Percentiles rank a stretch among this genome's conserved stretches.
Conservation (phyloP, 306 rosid species). For the Sesbania bispinosa region DNA sequence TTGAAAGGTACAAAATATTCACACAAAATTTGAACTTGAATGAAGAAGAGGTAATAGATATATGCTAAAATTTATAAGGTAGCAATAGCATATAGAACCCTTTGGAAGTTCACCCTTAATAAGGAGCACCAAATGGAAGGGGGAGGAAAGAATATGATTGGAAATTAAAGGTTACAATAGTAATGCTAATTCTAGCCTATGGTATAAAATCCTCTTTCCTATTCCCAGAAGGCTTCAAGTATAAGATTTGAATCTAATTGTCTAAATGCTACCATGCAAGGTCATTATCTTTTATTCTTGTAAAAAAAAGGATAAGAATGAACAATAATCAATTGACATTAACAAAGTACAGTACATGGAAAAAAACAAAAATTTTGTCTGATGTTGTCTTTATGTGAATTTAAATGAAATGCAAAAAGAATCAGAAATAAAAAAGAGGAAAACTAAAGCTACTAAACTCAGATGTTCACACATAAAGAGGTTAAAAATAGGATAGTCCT, state of each 20-base stretch:
- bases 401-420: conserved; percentile 31
- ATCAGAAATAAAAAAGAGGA: neutral
- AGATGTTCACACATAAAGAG: neutral
- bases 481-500: no score
- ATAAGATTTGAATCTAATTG: conserved; percentile 46
- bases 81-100: conserved; percentile 10
- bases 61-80: conserved; percentile 18
- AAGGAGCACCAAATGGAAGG: neutral
- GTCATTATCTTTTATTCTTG: conserved; percentile 24
- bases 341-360: conserved; percentile 40
- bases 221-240: conserved; percentile 38
- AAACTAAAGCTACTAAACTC: conserved; percentile 11
- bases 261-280: conserved; percentile 32
- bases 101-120: neutral
- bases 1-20: conserved; percentile 26
- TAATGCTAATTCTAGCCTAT: conserved; percentile 23
- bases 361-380: conserved; percentile 34
- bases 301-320: conserved; percentile 37
- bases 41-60: neutral
- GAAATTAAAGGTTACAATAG: conserved; percentile 24
- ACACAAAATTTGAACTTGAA: neutral
- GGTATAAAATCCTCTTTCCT: conserved; percentile 33
- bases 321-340: conserved; percentile 38
- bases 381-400: conserved; percentile 37
- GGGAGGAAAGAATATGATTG: conserved; percentile 2